Percentiles rank a stretch among this genome's conserved stretches.
Conservation (phyloP, 2,329 filamentous ascomycete species). For the Verticillium dahliae region DNA sequence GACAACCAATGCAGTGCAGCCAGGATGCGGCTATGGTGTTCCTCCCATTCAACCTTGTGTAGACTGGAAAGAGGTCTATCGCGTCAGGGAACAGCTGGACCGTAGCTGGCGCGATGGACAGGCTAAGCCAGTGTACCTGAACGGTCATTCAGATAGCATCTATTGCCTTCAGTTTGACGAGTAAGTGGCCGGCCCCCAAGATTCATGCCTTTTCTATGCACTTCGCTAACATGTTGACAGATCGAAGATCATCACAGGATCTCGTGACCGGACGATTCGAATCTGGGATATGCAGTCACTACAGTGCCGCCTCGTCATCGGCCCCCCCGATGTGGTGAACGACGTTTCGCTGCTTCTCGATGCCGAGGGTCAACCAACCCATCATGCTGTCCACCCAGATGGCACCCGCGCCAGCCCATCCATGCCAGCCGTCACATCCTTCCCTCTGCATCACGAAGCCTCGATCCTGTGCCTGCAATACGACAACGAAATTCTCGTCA, state of each 20-base stretch:
- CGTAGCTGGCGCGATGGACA: slow-evolving; percentile 73
- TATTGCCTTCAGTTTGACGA: slow-evolving; percentile 99
- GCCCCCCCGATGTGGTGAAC: slow-evolving; percentile 61
- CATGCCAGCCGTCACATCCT: slow-evolving; percentile 49
- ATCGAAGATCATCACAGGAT: slow-evolving; percentile 93
- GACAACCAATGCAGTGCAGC: slow-evolving; percentile 42
- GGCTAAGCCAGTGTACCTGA: slow-evolving; percentile 79
- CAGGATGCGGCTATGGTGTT: slow-evolving; percentile 51
- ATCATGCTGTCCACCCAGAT: slow-evolving; percentile 50
- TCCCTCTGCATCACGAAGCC: slow-evolving; percentile 70
- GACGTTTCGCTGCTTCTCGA: slow-evolving; percentile 44
- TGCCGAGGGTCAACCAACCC: slow-evolving; percentile 41
- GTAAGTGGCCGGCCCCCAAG: slow-evolving; percentile 39
- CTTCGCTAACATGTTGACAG: slow-evolving; percentile 39
- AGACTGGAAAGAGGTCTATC: slow-evolving; percentile 83
- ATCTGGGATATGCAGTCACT: slow-evolving; percentile 93
- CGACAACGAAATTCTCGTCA: slow-evolving; percentile 87
- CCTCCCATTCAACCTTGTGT: slow-evolving; percentile 52
- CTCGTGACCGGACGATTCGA: slow-evolving; percentile 88
- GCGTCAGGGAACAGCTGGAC: slow-evolving; percentile 68
- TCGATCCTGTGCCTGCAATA: slow-evolving; percentile 95
- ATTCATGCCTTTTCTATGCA: neutral
- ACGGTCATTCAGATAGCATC: slow-evolving; percentile 91
- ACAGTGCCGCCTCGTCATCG: slow-evolving; percentile 79
- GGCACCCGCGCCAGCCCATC: slow-evolving; percentile 37